phyloP scores from a whole-genome alignment of 129 eudicot genomes.

The Flaveria brownii region DNA sequence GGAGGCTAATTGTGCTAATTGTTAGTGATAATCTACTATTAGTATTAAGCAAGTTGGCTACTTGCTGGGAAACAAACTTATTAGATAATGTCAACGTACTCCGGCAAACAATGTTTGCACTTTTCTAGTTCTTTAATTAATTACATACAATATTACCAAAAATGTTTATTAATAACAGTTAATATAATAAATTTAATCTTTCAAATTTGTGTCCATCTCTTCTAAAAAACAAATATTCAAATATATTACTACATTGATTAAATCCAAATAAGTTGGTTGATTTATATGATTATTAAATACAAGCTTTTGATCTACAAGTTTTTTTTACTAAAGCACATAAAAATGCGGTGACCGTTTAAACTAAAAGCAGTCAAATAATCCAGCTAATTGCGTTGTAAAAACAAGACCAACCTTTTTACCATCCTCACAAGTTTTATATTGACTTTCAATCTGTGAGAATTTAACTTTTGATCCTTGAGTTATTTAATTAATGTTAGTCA shows the following conservation, averaged over 20 bases:
- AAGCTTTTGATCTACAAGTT: neutral
- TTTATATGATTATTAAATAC: neutral
- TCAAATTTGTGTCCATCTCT: no score
- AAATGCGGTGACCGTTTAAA: neutral
- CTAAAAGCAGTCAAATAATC: constrained; percentile 27
- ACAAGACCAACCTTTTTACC: neutral
- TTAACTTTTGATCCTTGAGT: neutral
- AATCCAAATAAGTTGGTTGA: neutral
- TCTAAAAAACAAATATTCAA: no score
- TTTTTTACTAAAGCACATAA: no score
- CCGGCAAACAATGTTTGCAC: neutral
- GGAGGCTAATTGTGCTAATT: constrained; percentile 22
- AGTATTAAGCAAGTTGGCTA: constrained; percentile 33
- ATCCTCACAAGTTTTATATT: neutral
- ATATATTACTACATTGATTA: no score
- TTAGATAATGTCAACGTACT: neutral
- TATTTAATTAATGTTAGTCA: neutral
- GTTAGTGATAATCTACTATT: constrained; percentile 18
- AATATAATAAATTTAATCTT: no score
- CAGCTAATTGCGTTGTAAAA: constrained; percentile 17
- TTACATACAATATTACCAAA: no score
- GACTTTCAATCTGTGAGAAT: neutral
- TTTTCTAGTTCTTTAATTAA: neutral
- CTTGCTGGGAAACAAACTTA: constrained; percentile 30
- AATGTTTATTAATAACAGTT: no score